Percentiles rank a stretch among this genome's conserved stretches.
These are phyloP conservation scores for Rauvolfia tetraphylla DNA, from an alignment of 257 asterid genomes.

Conservation along the genomic window DNA sequence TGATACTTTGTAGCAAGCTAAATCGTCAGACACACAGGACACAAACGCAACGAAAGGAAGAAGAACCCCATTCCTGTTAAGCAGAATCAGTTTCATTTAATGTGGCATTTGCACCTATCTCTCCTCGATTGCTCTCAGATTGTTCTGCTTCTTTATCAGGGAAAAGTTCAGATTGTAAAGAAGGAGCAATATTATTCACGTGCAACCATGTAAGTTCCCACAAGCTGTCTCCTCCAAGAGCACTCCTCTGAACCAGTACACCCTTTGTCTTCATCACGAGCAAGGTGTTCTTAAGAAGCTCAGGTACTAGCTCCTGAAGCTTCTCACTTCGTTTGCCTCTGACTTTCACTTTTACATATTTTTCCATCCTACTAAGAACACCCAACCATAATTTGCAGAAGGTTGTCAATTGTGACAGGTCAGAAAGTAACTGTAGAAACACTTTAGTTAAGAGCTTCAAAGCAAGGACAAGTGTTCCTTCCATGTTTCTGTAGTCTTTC, in stretches of 20 bases:
- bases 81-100: constrained; percentile 25
- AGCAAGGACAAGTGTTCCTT: constrained; percentile 81
- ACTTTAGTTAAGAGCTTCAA: constrained; percentile 69
- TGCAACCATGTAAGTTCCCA: constrained; percentile 98
- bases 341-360: constrained; percentile 67
- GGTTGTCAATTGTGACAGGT: constrained; percentile 56
- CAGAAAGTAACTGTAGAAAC: constrained; percentile 49
- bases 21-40: constrained; percentile 16
- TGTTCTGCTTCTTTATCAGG: constrained; percentile 50
- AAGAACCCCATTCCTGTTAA: constrained; percentile 21
- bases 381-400: constrained; percentile 92
- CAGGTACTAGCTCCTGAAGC: constrained; percentile 85
- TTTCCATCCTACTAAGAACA: constrained; percentile 81
- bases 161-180: constrained; percentile 67
- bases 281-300: constrained; percentile 70
- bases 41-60: constrained; percentile 10
- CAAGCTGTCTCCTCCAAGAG: constrained; percentile 83
- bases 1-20: constrained; percentile 12
- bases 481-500: constrained; percentile 81
- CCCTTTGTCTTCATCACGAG: constrained; percentile 83
- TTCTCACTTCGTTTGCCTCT: constrained; percentile 69
- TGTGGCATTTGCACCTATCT: constrained; percentile 12
- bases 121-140: constrained; percentile 24
- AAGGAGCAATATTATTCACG: constrained; percentile 71
- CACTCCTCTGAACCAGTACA: constrained; percentile 67